A percentile compares a stretch with the other conserved stretches of the same genome.
phyloP scores from a whole-genome alignment of 2,329 filamentous ascomycete genomes.

The Xylaria sp. region DNA sequence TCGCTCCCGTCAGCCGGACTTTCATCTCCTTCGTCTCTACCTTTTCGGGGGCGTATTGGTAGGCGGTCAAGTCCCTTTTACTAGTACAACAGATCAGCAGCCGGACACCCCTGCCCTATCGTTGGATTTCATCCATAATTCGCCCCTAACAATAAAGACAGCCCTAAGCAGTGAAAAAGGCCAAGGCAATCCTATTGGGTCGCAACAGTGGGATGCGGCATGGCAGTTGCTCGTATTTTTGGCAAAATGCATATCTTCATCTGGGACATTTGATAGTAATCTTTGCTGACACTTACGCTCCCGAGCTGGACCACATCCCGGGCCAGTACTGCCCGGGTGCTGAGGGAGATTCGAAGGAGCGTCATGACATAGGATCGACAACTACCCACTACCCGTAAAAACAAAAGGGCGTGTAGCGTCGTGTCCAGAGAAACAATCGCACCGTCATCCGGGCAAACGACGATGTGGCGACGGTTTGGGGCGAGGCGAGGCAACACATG shows the following conservation, averaged over 20 bases:
- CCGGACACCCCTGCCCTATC: conserved; percentile 5
- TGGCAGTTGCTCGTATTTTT: conserved; percentile 25
- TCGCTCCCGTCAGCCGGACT: conserved; percentile 24
- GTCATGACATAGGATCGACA: conserved; percentile 26
- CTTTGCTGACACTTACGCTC: background rate
- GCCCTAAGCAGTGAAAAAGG: conserved; percentile 1
- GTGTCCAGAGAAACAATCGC: conserved; percentile 11
- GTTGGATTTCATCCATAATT: conserved; percentile 25
- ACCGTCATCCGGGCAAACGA: conserved; percentile 10
- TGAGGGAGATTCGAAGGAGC: conserved; percentile 23
- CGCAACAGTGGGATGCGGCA: conserved; percentile 20
- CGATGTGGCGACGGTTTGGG: conserved; percentile 5
- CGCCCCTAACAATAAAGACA: conserved; percentile 17
- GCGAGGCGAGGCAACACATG: conserved; percentile 30
- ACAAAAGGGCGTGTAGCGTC: conserved; percentile 5
- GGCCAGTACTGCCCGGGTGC: background rate
- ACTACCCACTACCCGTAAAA: background rate
- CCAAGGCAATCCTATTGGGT: conserved; percentile 21
- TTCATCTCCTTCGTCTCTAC: conserved; percentile 17
- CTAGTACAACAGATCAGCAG: conserved; percentile 14
- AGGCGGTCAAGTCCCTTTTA: conserved; percentile 7
- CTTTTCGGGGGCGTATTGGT: conserved; percentile 17
- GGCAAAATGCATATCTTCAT: conserved; percentile 23
- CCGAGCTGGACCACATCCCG: background rate
- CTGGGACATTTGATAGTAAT: conserved; percentile 11